A percentile compares a stretch with the other conserved stretches of the same genome.
These are phyloP conservation scores for Volvox reticuliferus DNA, from an alignment of 139 green algal genomes.

Conservation along the genomic window DNA sequence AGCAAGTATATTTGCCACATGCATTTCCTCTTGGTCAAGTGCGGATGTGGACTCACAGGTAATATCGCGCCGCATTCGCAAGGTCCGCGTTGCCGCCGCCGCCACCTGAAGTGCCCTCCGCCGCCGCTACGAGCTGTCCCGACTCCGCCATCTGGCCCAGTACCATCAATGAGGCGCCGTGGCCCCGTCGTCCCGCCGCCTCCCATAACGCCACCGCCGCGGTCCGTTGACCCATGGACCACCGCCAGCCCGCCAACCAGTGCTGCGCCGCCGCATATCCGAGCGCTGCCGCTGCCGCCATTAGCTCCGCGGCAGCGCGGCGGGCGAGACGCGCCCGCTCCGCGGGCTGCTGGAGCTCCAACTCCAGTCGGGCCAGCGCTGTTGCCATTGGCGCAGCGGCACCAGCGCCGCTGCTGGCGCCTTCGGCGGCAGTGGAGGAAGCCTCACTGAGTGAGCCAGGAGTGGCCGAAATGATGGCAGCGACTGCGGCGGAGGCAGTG, in stretches of 20 bases:
- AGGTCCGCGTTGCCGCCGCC: constrained; percentile 2
- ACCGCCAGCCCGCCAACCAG: constrained; percentile 48
- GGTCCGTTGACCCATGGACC: not conserved
- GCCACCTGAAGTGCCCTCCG: not conserved
- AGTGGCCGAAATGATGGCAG: not conserved
- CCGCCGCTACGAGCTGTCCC: not conserved
- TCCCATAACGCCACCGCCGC: constrained; percentile 42
- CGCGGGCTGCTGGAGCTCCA: constrained; percentile 13
- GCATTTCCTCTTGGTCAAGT: too few relatives aligned
- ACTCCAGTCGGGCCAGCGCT: constrained; percentile 17
- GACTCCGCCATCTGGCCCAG: constrained; percentile 39
- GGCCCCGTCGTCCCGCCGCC: constrained; percentile 3
- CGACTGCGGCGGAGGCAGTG: not conserved
- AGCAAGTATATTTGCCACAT: too few relatives aligned
- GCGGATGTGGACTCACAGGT: constrained; percentile 14
- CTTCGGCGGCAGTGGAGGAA: not conserved
- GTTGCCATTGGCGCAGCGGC: not conserved
- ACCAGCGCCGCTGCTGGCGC: not conserved
- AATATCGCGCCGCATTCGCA: constrained; percentile 36
- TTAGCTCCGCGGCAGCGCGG: constrained; percentile 29
- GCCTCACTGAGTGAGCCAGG: not conserved
- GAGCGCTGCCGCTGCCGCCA: constrained; percentile 37
- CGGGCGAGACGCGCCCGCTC: not conserved
- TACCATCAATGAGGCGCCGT: constrained; percentile 23
- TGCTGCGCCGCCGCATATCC: constrained; percentile 32